Base-by-base conservation (phyloP, 345 rosid genomes). In the Pseudoturritis turrita region DNA sequence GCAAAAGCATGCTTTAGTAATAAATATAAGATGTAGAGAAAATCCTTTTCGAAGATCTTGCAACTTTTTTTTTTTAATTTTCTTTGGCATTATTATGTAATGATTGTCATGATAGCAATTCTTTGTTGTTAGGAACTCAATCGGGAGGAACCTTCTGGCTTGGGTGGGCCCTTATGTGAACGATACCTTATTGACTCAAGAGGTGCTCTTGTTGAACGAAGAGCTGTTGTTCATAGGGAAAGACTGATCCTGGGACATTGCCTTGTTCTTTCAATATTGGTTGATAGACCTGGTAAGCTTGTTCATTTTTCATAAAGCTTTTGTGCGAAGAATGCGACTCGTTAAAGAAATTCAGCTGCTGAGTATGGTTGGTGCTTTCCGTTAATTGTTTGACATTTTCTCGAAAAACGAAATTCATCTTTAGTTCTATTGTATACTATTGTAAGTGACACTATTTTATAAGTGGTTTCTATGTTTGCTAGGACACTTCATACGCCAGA, bases 61-160 rank as follows among this genome's bases (percentile, higher is more conserved):
- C n/a, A 51, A 44, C 11, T 33, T 72, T 25, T 14, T 29, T 40
- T 52, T 0, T 19, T 33, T n/a, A n/a, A n/a, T n/a, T 62, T 44
- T 52, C 45, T 60, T 21, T 61, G 54, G 56, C 28, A 54, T 23
- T 50, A 33, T 23, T 17, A 18, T 65, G 31, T 55, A 54, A 62
- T 44, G 46, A 65, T 17, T 43, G n/a, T 37, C 45, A 57, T 57
- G 33, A 56, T 57, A 39, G 9, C 23, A 11, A 37, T 54, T 37
- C 21, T 65, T 79, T 80, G 29, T 37, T 62, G 65, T 36, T 80
- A 94, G 98, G 96, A 89, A 87, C 95, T 94, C 70, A 87, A 79
- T 84, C 95, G 86, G 21, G 96, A 88, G 77, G 98, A 94, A 82
- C 96, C 98, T 55, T 82, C 90, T 82, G 95, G 97, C 60, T 76